Base-by-base conservation (phyloP, 164 flowering plant genomes). In the Aristolochia contorta region DNA sequence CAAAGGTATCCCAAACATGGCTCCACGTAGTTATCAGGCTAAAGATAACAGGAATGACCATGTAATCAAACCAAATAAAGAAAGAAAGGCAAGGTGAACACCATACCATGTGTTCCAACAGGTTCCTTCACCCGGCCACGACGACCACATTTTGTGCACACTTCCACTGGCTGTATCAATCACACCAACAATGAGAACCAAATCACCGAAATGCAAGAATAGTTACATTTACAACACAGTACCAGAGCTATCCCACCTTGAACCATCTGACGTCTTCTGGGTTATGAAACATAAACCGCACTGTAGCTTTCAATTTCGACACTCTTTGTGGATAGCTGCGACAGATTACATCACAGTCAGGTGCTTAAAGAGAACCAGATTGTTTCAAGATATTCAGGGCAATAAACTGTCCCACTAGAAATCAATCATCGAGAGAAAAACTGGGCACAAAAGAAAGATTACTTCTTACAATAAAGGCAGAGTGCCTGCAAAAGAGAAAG, bases 201-300 rank as follows among this genome's bases (percentile, higher is more conserved):
- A 9, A 62, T 23, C 12, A 24, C 14, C n/a, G 33, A 32, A 32
- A 32, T 32, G 33, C 33, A 32, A 32, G 33, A 32, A 32, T 7
- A 32, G 3, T 7, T 7, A 32, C 7, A 3, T 3, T 32, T 32
- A 32, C 33, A 49, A 48, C 14, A 8, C 19, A 20, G 25, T 12
- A 52, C 6, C 13, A 43, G 56, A 10, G 22, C 30, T 25, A 32
- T 37, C 74, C 58, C 77, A 92, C 98, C 89, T 89, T 87, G 75
- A 93, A 93, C 93, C 96, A 94, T 79, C 80, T 83, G 21, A 91
- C 97, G 71, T 94, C 99, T 68, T 88, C 92, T 13, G 99, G 99
- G 67, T 70, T 82, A 72, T 94, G 97, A 61, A 94, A 91, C 97
- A 94, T 91, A 62, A 82, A 91, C 63, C 90, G 79, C n/a, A 94